phyloP scores from a whole-genome alignment of 371 early-diverging fungal species.

The Rhizopus stolonifer region DNA sequence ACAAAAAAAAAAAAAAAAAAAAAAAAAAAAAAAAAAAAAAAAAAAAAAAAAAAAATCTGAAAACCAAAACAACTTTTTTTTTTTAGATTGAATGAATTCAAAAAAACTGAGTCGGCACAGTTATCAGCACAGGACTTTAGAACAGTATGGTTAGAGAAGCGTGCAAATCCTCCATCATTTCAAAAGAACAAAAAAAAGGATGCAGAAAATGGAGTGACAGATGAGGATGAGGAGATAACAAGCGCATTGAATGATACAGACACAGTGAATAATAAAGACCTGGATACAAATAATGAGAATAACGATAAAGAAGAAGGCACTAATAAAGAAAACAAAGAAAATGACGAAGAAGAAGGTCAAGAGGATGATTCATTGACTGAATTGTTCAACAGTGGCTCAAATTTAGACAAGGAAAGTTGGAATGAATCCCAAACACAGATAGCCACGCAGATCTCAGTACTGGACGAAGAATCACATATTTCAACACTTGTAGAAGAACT shows the following conservation, averaged over 20 bases:
- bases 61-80: too few relatives aligned
- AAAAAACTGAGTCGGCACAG: conserved; percentile 81
- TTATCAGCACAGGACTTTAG: conserved; percentile 91
- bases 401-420: neutral
- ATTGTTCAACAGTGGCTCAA: too few relatives aligned
- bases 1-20: conserved; percentile 50
- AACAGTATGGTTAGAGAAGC: conserved; percentile 84
- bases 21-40: too few relatives aligned
- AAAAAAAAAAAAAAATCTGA: too few relatives aligned
- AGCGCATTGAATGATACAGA: too few relatives aligned
- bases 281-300: neutral
- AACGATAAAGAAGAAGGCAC: neutral
- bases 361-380: too few relatives aligned
- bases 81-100: conserved; percentile 81
- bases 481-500: conserved; percentile 5
- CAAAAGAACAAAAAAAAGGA: conserved; percentile 51
- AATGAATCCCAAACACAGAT: conserved; percentile 17
- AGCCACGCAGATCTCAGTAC: neutral
- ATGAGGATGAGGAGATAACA: conserved; percentile 13
- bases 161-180: conserved; percentile 91
- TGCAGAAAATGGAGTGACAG: neutral
- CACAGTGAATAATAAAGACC: neutral
- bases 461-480: conserved; percentile 5
- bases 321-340: neutral
- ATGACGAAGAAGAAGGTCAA: too few relatives aligned